Evolutionary conservation across 2,329 filamentous ascomycete species (phyloP), one percentile per base, ranked within the genome.

Genomic region (Coniochaeta ligniaria): DNA sequence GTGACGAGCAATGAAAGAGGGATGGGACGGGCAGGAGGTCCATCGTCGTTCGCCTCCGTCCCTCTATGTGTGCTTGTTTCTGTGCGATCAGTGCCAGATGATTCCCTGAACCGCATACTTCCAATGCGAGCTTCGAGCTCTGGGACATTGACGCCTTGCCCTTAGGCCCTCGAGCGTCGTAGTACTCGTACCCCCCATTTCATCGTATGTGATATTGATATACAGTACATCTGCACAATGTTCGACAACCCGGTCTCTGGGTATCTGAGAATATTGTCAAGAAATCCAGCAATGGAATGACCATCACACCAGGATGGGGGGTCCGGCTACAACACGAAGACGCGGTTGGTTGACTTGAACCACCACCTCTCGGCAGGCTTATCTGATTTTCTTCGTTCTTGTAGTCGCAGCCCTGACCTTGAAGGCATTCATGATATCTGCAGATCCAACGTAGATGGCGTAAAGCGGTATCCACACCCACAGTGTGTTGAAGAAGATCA

Each of bases 401-500:
- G 69, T 62, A n/a, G 69, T 66, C 35, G 64, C 70, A 1, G 63
- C 70, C 55, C 76, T 67, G n/a, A 74, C 73, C 60, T 71, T 72
- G 65, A 86, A 81, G 0, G 84, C 84, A 59, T 79, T 73, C 9
- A 76, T 76, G 59, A 88, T 85, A 63, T 88, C 83, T 22, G 68
- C 65, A 45, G 79, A 78, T 1, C 81, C 78, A 60, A 85, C 78
- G 65, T 78, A 86, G 60, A 87, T 75, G 22, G 81, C 77, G 70
- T 85, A 89, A 1, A 83, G 60, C 0, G 86, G 86, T 63, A 88
- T 79, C 63, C 82, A 81, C 4, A 89, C 85, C 86, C 86, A 89
- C 4, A 88, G 74, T 66, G 79, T 81, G 72, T 89, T 89, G 77
- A 89, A 89, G 72, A 89, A 88, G 65, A 87, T 76, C 17, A 89